phyloP scores from a whole-genome alignment of 2,329 filamentous ascomycete species.

The Fusarium tricinctum region DNA sequence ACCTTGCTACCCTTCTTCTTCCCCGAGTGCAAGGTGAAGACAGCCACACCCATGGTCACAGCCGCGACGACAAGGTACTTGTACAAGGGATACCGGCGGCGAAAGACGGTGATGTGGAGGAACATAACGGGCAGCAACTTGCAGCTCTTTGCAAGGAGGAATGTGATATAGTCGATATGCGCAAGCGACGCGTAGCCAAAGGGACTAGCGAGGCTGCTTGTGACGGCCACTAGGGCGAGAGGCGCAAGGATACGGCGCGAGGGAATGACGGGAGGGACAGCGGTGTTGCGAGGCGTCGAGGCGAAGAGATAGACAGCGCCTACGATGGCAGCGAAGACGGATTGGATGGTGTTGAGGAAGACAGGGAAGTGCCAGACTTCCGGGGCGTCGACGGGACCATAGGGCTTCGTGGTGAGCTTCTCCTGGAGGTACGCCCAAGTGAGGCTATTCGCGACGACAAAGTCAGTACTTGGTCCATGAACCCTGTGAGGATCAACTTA shows the following conservation, averaged over 20 bases:
- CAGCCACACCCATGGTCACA: constrained; percentile 91
- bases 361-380: constrained; percentile 94
- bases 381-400: constrained; percentile 73
- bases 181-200: constrained; percentile 94
- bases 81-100: constrained; percentile 89
- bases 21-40: constrained; percentile 91
- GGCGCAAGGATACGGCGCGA: constrained; percentile 80
- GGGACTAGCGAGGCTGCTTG: constrained; percentile 89
- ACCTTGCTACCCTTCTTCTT: constrained; percentile 59
- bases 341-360: constrained; percentile 97
- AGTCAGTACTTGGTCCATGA: constrained; percentile 12
- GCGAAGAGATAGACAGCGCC: constrained; percentile 84
- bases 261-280: constrained; percentile 79
- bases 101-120: constrained; percentile 92
- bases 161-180: constrained; percentile 98
- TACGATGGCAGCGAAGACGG: constrained; percentile 84
- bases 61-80: constrained; percentile 95
- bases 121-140: constrained; percentile 99
- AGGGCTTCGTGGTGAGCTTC: constrained; percentile 92
- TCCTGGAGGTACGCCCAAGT: constrained; percentile 98
- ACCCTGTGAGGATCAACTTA: constrained; percentile 60
- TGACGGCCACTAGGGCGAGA: constrained; percentile 86
- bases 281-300: constrained; percentile 64
- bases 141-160: constrained; percentile 97
- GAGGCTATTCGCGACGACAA: constrained; percentile 66